A percentile compares a stretch with the other conserved stretches of the same genome.
phyloP scores from a whole-genome alignment of 352 stramenopile species.

The Globisporangium parvum region DNA sequence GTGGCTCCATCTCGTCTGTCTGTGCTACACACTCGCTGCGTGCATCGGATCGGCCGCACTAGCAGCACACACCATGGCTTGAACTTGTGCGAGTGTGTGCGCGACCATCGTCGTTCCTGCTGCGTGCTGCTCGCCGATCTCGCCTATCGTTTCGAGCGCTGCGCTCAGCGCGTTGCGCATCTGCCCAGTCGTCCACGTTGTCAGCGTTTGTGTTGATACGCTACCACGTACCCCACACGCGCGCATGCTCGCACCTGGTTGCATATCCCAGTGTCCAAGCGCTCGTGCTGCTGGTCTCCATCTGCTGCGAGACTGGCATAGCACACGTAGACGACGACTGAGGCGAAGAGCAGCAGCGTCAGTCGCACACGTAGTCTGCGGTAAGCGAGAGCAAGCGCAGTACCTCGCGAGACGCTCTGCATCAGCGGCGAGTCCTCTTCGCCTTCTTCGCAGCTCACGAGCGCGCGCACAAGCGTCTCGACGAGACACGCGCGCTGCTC shows the following conservation, averaged over 20 bases:
- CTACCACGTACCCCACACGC: background rate
- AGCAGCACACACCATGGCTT: background rate
- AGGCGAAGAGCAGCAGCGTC: background rate
- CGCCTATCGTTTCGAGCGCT: background rate
- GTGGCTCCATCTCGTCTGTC: background rate
- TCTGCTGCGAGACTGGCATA: background rate
- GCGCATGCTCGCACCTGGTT: constrained; percentile 1
- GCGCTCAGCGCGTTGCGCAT: background rate
- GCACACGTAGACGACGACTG: constrained; percentile 7
- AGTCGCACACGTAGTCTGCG: too few species aligned
- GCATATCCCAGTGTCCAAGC: background rate
- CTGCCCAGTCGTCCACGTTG: background rate
- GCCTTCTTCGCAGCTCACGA: constrained; percentile 2
- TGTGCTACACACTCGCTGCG: background rate
- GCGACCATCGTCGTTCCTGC: background rate
- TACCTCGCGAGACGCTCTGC: constrained; percentile 8
- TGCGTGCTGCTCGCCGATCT: constrained; percentile 1
- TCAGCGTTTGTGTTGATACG: background rate
- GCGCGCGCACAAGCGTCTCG: constrained; percentile 1
- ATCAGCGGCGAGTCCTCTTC: constrained; percentile 8
- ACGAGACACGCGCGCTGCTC: constrained; percentile 2
- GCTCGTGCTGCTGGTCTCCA: background rate
- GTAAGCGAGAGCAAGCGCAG: too few species aligned
- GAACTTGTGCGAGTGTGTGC: constrained; percentile 7
- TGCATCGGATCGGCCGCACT: background rate